Evolutionary conservation across 164 flowering plant genomes (phyloP).

Genomic region (Stephania japonica): DNA sequence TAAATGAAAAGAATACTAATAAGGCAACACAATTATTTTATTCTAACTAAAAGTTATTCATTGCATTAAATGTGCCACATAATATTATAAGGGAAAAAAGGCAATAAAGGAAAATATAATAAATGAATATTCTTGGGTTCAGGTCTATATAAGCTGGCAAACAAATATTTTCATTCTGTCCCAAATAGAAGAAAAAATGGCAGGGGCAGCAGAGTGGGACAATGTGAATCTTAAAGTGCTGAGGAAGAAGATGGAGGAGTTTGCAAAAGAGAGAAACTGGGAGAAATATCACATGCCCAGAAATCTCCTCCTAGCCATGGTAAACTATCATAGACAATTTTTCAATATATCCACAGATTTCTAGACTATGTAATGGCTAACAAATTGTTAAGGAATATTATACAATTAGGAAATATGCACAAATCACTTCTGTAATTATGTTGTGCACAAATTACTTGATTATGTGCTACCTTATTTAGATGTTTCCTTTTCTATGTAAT

Average conservation of each 20-base stretch:
- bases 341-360: background rate
- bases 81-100: background rate
- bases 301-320: slow-evolving; percentile 13
- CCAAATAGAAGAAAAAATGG: background rate
- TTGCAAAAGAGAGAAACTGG: slow-evolving; percentile 15
- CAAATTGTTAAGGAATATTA: too few relatives aligned
- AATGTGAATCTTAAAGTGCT: slow-evolving; percentile 11
- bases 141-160: background rate
- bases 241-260: slow-evolving; percentile 16
- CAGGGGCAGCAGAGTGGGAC: slow-evolving; percentile 1
- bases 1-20: background rate
- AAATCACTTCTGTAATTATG: too few relatives aligned
- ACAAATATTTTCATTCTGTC: background rate
- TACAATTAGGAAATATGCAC: too few relatives aligned
- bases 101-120: background rate
- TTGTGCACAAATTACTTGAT: too few relatives aligned
- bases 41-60: too few relatives aligned
- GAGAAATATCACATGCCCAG: slow-evolving; percentile 14
- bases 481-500: too few relatives aligned
- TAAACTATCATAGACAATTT: slow-evolving; percentile 3
- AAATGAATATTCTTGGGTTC: background rate
- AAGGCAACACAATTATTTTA: background rate
- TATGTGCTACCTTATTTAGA: too few relatives aligned
- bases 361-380: background rate
- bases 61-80: background rate